Evolutionary conservation across 2,329 filamentous ascomycete species (phyloP), one percentile per base, ranked within the genome.

Genomic region (Fusarium bactridioides): DNA sequence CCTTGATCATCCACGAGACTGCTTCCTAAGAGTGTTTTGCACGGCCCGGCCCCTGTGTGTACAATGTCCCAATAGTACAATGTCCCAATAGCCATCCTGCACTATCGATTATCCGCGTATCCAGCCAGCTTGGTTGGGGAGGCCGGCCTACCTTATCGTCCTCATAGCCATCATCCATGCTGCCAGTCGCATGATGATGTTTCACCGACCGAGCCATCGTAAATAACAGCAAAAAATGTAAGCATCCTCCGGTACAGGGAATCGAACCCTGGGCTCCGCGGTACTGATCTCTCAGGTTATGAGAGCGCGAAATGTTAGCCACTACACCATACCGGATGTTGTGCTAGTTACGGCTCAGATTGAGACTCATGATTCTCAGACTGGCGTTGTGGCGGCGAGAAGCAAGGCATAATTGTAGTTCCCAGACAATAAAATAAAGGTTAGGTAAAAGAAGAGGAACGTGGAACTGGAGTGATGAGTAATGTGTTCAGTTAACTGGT

Each of bases 251-350:
- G 74, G 74, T 76, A 76, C 74, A 76, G 74, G 74, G 74, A 76
- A 76, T 76, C 74, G 74, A 76, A 76, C 74, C 74, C 74, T 76
- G 70, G 68, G 74, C 74, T 76, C 74, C 73, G 73, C 71, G 74
- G 73, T 58, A 58, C 56, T 51, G 23, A 61, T 74, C 75, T 63
- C 76, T 74, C 74, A 78, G 23, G 56, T 75, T 67, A 66, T 78
- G 77, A 78, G 67, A 78, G 77, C 77, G 77, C 74, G 76, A 78
- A 78, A 78, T 78, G 77, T 78, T 78, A 77, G 77, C 77, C 77
- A 79, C 76, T 79, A 79, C 77, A 79, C 77, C 77, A 79, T 79
- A 78, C 77, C 77, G 77, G 77, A 43, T 47, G 10, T 29, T 54
- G 19, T 40, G 19, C 13, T 10, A 3, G 7, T 18, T 2, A 7